phyloP scores from a whole-genome alignment of 2,329 filamentous ascomycete species.

The Aspergillus hiratsukae region DNA sequence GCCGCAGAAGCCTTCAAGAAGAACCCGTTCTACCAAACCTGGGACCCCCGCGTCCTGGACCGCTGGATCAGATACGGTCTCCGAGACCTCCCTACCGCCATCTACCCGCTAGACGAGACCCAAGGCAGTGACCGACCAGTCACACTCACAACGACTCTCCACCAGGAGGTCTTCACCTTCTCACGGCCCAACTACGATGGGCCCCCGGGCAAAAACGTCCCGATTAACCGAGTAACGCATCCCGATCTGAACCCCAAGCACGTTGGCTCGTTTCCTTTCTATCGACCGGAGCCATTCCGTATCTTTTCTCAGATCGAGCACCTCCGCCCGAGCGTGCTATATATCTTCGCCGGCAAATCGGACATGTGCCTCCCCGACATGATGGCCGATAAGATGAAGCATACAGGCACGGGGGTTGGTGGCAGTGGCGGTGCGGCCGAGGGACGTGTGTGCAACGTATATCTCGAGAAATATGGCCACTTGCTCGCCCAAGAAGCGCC shows the following conservation, averaged over 20 bases:
- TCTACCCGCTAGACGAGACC: conserved; percentile 27
- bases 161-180: conserved; percentile 69
- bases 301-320: conserved; percentile 39
- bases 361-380: conserved; percentile 36
- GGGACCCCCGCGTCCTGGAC: conserved; percentile 77
- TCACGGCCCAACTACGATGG: conserved; percentile 55
- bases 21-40: conserved; percentile 71
- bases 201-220: conserved; percentile 40
- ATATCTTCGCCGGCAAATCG: conserved; percentile 42
- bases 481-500: conserved; percentile 80
- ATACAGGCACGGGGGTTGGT: conserved; percentile 36
- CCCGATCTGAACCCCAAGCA: conserved; percentile 41
- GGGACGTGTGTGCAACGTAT: conserved; percentile 63
- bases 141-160: conserved; percentile 72
- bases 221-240: conserved; percentile 40
- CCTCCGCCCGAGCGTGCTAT: conserved; percentile 45
- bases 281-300: conserved; percentile 38
- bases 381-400: conserved; percentile 40
- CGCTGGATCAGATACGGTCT: conserved; percentile 69
- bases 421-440: conserved; percentile 54
- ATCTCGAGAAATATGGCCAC: conserved; percentile 66
- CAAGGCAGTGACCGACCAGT: conserved; percentile 45
- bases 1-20: conserved; percentile 64
- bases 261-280: conserved; percentile 37
- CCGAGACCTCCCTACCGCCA: conserved; percentile 64